Conservation (phyloP, 176 grass and related monocot genomes). For the Alopecurus myosuroides region DNA sequence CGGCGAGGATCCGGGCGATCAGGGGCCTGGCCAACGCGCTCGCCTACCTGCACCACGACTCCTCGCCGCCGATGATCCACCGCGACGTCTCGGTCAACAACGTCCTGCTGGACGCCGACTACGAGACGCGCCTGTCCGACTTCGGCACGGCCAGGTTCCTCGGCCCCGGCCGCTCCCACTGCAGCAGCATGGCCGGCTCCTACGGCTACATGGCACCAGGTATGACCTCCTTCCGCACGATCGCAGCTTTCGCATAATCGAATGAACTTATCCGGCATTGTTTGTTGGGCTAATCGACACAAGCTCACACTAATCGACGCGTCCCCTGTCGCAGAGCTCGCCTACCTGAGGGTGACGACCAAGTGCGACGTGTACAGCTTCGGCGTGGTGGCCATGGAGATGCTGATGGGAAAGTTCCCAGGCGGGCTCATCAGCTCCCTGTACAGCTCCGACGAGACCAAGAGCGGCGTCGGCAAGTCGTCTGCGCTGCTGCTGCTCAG, state of each 20-base stretch:
- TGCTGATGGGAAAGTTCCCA: conserved; percentile 68
- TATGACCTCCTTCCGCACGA: not conserved
- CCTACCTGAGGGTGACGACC: conserved; percentile 61
- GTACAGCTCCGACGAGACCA: not conserved
- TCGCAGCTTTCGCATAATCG: no score
- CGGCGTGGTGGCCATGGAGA: conserved; percentile 58
- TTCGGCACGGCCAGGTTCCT: conserved; percentile 69
- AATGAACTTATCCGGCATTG: not conserved
- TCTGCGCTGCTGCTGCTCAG: conserved; percentile 32
- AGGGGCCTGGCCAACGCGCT: conserved; percentile 51
- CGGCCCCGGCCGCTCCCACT: conserved; percentile 30
- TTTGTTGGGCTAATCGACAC: not conserved
- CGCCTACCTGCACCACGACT: conserved; percentile 80
- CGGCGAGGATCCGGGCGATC: conserved; percentile 38
- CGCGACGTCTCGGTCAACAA: conserved; percentile 71
- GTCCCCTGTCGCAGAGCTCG: conserved; percentile 41
- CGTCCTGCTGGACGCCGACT: conserved; percentile 53
- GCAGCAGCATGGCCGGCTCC: conserved; percentile 54
- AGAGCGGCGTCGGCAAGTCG: not conserved
- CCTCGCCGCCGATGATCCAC: conserved; percentile 52
- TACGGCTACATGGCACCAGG: conserved; percentile 92
- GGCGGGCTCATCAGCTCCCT: conserved; percentile 39
- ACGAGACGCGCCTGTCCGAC: conserved; percentile 57
- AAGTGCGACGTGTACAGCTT: conserved; percentile 98
- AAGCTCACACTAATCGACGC: not conserved